These are phyloP conservation scores for Boehmeria nivea DNA, from an alignment of 306 rosid genomes.

Conservation along the genomic window DNA sequence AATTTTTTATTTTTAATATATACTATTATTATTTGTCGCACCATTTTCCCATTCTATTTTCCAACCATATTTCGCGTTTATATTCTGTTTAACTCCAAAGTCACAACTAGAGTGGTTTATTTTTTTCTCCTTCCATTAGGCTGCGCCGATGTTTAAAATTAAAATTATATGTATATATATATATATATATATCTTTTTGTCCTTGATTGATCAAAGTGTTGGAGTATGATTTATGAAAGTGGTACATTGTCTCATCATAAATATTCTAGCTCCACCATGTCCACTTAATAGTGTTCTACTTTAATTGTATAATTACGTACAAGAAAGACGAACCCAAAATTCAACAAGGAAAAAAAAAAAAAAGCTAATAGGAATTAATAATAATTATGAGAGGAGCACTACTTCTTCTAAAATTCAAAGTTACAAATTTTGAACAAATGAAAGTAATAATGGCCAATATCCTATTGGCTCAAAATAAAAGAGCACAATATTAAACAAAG, in stretches of 20 bases:
- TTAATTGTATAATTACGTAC: conserved; percentile 14
- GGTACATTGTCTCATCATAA: too few relatives aligned
- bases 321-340: conserved; percentile 5
- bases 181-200: too few relatives aligned
- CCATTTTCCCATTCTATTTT: too few relatives aligned
- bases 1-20: too few relatives aligned
- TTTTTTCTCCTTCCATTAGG: too few relatives aligned
- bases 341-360: conserved; percentile 1
- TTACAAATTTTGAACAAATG: background rate
- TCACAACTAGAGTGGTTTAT: background rate
- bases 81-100: too few relatives aligned
- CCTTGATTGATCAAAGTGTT: too few relatives aligned
- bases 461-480: background rate
- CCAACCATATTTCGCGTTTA: too few relatives aligned
- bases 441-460: background rate
- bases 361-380: background rate
- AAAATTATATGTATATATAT: too few relatives aligned
- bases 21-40: too few relatives aligned
- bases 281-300: background rate
- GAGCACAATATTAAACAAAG: background rate
- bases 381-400: background rate
- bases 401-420: background rate
- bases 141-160: too few relatives aligned
- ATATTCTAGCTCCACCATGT: background rate
- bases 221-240: too few relatives aligned